Conservation (phyloP, 495 filamentous ascomycete genomes). For the Penicillium nucicola region DNA sequence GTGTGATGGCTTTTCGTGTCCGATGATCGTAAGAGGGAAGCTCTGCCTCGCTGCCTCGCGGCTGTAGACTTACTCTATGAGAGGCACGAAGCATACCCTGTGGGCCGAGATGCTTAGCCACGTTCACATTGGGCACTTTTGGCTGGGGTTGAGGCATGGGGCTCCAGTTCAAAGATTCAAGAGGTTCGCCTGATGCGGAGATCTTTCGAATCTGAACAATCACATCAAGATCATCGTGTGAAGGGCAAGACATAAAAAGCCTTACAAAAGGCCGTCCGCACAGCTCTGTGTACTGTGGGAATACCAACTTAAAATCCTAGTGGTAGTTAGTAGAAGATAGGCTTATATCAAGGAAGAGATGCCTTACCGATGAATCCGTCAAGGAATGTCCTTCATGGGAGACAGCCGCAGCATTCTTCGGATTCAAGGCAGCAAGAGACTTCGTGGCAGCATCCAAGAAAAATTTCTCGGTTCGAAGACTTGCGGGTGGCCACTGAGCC, state of each 20-base stretch:
- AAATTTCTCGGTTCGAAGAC: too few relatives aligned
- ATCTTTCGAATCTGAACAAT: slow-evolving; percentile 15
- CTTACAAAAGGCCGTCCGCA: slow-evolving; percentile 7
- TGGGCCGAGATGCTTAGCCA: slow-evolving; percentile 14
- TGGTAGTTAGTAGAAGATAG: too few relatives aligned
- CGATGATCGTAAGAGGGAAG: slow-evolving; percentile 6
- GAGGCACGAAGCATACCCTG: slow-evolving; percentile 18
- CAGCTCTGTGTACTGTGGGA: slow-evolving; percentile 11
- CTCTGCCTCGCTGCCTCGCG: background rate
- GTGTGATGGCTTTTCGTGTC: background rate
- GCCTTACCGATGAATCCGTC: slow-evolving; percentile 5
- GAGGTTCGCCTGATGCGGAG: background rate
- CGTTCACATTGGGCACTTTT: slow-evolving; percentile 12
- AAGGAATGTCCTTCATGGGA: slow-evolving; percentile 4
- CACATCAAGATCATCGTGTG: slow-evolving; percentile 14
- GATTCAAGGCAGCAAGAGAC: too few relatives aligned
- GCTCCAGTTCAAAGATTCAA: slow-evolving; percentile 12
- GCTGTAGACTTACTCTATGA: slow-evolving; percentile 1
- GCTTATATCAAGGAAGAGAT: too few relatives aligned
- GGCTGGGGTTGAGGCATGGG: slow-evolving; percentile 3
- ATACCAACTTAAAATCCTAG: slow-evolving; percentile 9
- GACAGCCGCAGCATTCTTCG: too few relatives aligned
- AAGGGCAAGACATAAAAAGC: slow-evolving; percentile 11
- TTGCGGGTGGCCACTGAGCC: slow-evolving; percentile 2
- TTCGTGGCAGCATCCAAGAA: too few relatives aligned